Evolutionary conservation across 441 rosid species (phyloP).

Genomic region (Brassica balearica): DNA sequence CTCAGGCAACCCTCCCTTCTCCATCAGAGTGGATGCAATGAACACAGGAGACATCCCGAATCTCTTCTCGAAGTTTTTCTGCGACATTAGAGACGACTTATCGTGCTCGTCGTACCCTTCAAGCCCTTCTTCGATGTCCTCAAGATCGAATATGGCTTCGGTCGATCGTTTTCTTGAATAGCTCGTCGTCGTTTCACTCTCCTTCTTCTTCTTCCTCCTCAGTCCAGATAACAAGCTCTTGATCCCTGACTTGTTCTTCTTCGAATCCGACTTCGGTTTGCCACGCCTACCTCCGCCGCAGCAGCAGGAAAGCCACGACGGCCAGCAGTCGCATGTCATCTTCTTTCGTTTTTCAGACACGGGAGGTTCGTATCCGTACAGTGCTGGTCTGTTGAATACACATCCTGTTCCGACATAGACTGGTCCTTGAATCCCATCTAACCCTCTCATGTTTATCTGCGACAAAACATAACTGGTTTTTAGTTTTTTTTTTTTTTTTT

Average conservation of each 20-base stretch:
- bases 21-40: constrained; percentile 84
- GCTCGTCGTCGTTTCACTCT: constrained; percentile 53
- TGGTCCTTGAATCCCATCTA: constrained; percentile 88
- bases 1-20: constrained; percentile 90
- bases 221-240: constrained; percentile 60
- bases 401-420: constrained; percentile 77
- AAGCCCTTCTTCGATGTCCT: constrained; percentile 88
- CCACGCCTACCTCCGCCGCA: constrained; percentile 73
- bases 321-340: constrained; percentile 96
- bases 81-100: constrained; percentile 86
- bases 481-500: no score
- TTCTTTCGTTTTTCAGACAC: constrained; percentile 75
- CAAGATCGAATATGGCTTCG: constrained; percentile 65
- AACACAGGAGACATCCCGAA: constrained; percentile 90
- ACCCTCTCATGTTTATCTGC: constrained; percentile 89
- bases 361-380: constrained; percentile 74
- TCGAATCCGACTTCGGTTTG: constrained; percentile 57
- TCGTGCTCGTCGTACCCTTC: constrained; percentile 90
- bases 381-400: constrained; percentile 72
- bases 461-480: not conserved
- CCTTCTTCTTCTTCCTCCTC: constrained; percentile 64
- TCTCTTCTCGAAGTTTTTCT: constrained; percentile 85
- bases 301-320: constrained; percentile 89
- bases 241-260: constrained; percentile 62
- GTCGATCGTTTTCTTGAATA: constrained; percentile 66